Evolutionary conservation across 495 filamentous ascomycete species (phyloP), one percentile per base, ranked within the genome.

Genomic region (Penicillium atrosanguineum): DNA sequence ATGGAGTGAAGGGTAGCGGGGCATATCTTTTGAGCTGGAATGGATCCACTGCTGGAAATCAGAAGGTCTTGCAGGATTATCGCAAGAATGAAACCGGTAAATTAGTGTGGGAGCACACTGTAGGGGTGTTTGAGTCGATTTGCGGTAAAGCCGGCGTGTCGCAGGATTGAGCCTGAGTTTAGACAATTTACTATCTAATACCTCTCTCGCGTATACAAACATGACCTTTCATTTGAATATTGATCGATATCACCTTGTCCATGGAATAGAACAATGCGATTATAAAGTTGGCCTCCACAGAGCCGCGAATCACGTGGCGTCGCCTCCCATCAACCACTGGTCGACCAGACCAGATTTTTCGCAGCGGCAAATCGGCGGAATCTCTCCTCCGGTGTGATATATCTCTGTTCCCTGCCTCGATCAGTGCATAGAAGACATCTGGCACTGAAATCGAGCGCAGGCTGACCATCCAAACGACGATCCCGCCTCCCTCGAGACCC

Each of bases 81-180:
- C 59, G 56, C 34, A 31, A 62, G 42, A 56, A 56, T n/a, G 54
- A 57, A 11, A 52, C 57, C 7, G 54, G 59, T n/a, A 50, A 48
- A 41, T 46, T 29, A 28, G 55, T 65, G 39, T 63, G 55, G 61
- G 36, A 62, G 31, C 61, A 64, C 52, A 62, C 62, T 20, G 14
- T 53, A 36, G 58, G 44, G 25, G 37, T 58, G 3, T 63, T 65
- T 43, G 47, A 56, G 44, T 40, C 50, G 21, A 58, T 61, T 48
- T 58, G 60, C 48, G 60, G 56, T 28, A 51, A 36, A 18, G 23
- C 7, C 15, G 19, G 37, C 39, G 4, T 7, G 26, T 50, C 8
- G 48, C 34, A 16, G 15, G 18, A 8, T n/a, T 18, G 20, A 29
- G 41, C 42, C 21, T 45, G n/a, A 20, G 9, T 29, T 44, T n/a